Percentiles rank a stretch among this genome's conserved stretches.
These are phyloP conservation scores for Blakeslea trispora DNA, from an alignment of 371 early-diverging fungal species.

Conservation along the genomic window DNA sequence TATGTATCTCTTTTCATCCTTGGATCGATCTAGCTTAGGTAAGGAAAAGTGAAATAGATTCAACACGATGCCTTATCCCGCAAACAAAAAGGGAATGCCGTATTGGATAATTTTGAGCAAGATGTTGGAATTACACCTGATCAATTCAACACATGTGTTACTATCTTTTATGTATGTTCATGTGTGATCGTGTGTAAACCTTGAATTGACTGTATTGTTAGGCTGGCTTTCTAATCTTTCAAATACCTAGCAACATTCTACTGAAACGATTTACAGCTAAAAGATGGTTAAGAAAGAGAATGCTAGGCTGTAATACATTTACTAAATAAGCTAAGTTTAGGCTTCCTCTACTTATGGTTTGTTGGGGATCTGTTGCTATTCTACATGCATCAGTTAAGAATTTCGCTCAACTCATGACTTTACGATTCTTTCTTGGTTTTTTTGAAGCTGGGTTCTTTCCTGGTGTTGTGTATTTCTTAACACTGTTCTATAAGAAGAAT, in stretches of 20 bases:
- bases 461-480: slow-evolving; percentile 46
- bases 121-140: slow-evolving; percentile 49
- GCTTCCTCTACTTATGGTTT: slow-evolving; percentile 46
- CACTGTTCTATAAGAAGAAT: slow-evolving; percentile 46
- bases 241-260: slow-evolving; percentile 51
- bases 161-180: slow-evolving; percentile 41
- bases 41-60: background rate
- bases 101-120: slow-evolving; percentile 50
- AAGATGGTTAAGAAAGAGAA: slow-evolving; percentile 43
- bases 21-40: slow-evolving; percentile 56
- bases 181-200: background rate
- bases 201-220: slow-evolving; percentile 9
- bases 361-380: slow-evolving; percentile 45
- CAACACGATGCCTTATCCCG: background rate
- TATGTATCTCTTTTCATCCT: slow-evolving; percentile 53
- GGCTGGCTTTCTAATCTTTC: slow-evolving; percentile 48
- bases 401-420: slow-evolving; percentile 30
- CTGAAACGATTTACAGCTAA: slow-evolving; percentile 42
- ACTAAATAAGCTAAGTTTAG: too few species aligned
- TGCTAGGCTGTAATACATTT: too few species aligned
- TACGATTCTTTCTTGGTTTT: slow-evolving; percentile 47
- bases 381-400: slow-evolving; percentile 37
- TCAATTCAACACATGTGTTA: slow-evolving; percentile 50
- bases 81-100: slow-evolving; percentile 42
- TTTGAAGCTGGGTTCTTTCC: slow-evolving; percentile 54